These are phyloP conservation scores for Aspergillus nomiae DNA, from an alignment of 2,329 filamentous ascomycete species.

Conservation along the genomic window DNA sequence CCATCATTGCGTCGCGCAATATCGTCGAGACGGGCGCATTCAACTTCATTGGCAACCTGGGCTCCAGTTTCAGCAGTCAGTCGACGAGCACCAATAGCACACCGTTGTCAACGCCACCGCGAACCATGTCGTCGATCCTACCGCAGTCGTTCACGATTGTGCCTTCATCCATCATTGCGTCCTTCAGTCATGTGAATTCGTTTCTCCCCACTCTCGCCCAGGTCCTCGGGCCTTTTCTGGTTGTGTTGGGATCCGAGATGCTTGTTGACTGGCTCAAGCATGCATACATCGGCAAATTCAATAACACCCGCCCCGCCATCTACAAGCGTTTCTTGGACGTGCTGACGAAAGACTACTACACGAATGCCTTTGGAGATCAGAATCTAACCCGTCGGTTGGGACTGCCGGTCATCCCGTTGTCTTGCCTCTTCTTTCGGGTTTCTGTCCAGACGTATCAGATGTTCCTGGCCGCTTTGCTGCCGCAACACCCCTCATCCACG, in stretches of 20 bases:
- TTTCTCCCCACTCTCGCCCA: conserved; percentile 62
- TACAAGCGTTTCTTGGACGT: conserved; percentile 92
- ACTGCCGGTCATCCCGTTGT: conserved; percentile 86
- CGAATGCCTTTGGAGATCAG: conserved; percentile 88
- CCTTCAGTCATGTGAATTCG: conserved; percentile 45
- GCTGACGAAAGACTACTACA: conserved; percentile 96
- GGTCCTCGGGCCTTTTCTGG: conserved; percentile 86
- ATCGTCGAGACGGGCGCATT: conserved; percentile 92
- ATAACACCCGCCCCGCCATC: conserved; percentile 88
- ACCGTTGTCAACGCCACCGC: conserved; percentile 59
- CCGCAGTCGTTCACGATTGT: conserved; percentile 85
- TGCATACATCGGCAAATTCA: conserved; percentile 97
- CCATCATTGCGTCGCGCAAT: conserved; percentile 94
- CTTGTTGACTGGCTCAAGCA: conserved; percentile 96
- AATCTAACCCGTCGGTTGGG: conserved; percentile 88
- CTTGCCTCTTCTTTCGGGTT: conserved; percentile 90
- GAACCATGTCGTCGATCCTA: conserved; percentile 67
- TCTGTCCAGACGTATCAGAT: conserved; percentile 97
- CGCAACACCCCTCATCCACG: conserved; percentile 62
- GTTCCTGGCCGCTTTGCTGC: conserved; percentile 87
- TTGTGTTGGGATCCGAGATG: conserved; percentile 96
- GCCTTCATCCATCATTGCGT: conserved; percentile 57
- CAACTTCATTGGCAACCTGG: conserved; percentile 52
- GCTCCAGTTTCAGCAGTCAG: conserved; percentile 32
- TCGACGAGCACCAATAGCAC: conserved; percentile 49